Base-by-base conservation (phyloP, 2,329 filamentous ascomycete genomes). In the Xylaria digitata region DNA sequence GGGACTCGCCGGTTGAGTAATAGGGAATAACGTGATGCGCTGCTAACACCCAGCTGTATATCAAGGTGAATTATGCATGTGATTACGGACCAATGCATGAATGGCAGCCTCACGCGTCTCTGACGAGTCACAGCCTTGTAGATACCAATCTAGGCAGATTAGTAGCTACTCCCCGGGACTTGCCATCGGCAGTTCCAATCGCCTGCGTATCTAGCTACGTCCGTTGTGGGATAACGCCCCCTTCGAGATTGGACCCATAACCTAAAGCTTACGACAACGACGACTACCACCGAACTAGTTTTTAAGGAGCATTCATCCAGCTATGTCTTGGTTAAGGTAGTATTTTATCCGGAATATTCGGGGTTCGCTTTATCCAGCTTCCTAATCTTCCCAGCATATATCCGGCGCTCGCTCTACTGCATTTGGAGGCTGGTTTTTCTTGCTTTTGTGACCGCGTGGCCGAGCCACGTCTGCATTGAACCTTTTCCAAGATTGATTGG, bases 131-230 rank as follows among this genome's bases (percentile, higher is more conserved):
- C 11, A 61, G 54, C 42, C 56, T 65, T 43, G 57, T 46, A 56
- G 32, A 40, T 60, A 21, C 50, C 23, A 70, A 68, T 70, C 62
- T 68, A 54, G 34, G 45, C 55, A 67, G 54, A 70, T 68, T 68
- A 45, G 52, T 13, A 65, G 45, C 40, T 42, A 42, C 40, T 55
- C n/a, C 43, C 62, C 65, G 62, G 56, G 42, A 48, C 40, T 56
- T 56, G 23, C 58, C 59, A n/a, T 65, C 65, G 65, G 65, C 62
- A 70, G 34, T 50, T 70, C 63, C 58, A 63, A 37, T 42, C 55
- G n/a, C 42, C 32, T 32, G 1, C 21, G 42, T 26, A 21, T 54
- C 13, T 48, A n/a, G 26, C 40, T 58, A 30, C 23, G n/a, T 43
- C 49, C 43, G 30, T 21, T 55, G 43, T 50, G 42, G 46, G 56